Conservation (phyloP, 2,329 filamentous ascomycete species). For the Claviceps sp. region DNA sequence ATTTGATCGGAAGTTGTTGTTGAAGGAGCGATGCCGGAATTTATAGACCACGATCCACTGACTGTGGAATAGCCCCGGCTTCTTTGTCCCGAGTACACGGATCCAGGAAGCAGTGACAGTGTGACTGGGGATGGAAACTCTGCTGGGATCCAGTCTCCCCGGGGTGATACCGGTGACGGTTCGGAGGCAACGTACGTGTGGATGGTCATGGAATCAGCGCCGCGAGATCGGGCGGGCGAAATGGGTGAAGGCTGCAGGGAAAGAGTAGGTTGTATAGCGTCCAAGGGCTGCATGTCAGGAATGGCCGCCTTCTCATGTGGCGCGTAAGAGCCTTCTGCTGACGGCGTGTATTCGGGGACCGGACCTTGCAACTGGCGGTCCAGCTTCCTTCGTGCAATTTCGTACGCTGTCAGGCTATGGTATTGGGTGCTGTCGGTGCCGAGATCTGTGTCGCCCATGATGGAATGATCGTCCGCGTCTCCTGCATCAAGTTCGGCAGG, state of each 20-base stretch:
- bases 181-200: conserved; percentile 28
- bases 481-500: conserved; percentile 37
- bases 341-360: conserved; percentile 35
- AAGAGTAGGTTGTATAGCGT: conserved; percentile 8
- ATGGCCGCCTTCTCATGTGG: conserved; percentile 17
- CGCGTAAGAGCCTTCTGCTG: conserved; percentile 14
- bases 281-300: conserved; percentile 8
- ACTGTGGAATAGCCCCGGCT: conserved; percentile 5
- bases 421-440: conserved; percentile 22
- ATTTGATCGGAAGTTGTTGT: not conserved
- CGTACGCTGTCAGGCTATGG: conserved; percentile 32
- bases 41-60: conserved; percentile 6
- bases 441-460: conserved; percentile 26
- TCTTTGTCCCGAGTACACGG: conserved; percentile 10
- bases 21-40: not conserved
- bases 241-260: conserved; percentile 6
- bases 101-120: conserved; percentile 15
- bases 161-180: conserved; percentile 35
- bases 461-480: conserved; percentile 20
- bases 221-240: conserved; percentile 11
- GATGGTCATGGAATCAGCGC: conserved; percentile 10
- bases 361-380: conserved; percentile 37
- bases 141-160: conserved; percentile 27
- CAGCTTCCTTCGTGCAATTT: conserved; percentile 35
- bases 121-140: conserved; percentile 31